Evolutionary conservation across 2,329 filamentous ascomycete species (phyloP).

Genomic region (Aspergillus eucalypticola): DNA sequence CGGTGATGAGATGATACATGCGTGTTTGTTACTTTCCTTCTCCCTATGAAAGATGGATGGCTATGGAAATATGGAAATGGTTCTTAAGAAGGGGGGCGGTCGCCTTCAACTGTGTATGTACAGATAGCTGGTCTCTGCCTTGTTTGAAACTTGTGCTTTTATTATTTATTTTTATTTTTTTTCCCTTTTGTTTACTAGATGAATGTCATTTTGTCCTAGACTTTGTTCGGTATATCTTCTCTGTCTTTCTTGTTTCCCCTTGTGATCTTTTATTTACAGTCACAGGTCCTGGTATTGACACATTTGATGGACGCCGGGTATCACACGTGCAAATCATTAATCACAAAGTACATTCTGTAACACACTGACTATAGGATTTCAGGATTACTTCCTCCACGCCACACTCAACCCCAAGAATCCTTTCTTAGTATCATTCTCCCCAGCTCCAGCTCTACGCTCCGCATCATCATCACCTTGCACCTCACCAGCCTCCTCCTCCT

Average conservation of each 20-base stretch:
- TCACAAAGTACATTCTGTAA: not conserved
- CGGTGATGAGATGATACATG: too few species aligned
- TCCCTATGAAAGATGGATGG: too few species aligned
- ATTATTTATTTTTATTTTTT: conserved; percentile 27
- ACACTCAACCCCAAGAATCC: conserved; percentile 7
- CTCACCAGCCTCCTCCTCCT: conserved; percentile 12
- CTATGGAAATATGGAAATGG: too few species aligned
- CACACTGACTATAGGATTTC: not conserved
- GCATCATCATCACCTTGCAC: not conserved
- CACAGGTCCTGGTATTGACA: not conserved
- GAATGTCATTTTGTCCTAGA: conserved; percentile 37
- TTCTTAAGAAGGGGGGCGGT: conserved; percentile 20
- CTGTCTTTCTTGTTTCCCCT: too few species aligned
- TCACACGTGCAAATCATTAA: not conserved
- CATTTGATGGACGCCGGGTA: not conserved
- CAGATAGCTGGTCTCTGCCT: conserved; percentile 44
- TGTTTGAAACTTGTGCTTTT: conserved; percentile 39
- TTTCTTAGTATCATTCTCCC: not conserved
- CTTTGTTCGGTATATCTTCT: not conserved
- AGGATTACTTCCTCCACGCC: conserved; percentile 4
- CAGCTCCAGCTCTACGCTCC: not conserved
- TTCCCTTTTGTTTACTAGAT: conserved; percentile 31
- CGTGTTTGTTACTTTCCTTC: too few species aligned
- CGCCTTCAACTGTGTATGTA: conserved; percentile 39
- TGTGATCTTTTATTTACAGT: too few species aligned